Conservation (phyloP, 148 eudicot genomes). For the Nepenthes mirabilis region DNA sequence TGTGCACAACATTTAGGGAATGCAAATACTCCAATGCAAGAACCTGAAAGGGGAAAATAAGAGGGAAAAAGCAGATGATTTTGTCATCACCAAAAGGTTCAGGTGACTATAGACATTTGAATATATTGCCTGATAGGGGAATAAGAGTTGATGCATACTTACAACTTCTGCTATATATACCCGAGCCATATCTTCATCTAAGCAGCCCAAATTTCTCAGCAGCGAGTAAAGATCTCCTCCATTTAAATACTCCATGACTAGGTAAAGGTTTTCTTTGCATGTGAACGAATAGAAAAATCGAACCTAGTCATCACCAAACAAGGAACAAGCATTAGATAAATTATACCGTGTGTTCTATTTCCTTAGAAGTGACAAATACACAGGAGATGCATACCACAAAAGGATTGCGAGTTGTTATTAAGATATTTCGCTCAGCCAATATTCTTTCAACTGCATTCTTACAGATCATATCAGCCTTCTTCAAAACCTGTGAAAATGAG, state of each 20-base stretch:
- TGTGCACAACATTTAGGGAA: conserved; percentile 71
- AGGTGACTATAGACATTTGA: neutral
- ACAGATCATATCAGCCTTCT: conserved; percentile 96
- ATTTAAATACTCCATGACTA: conserved; percentile 97
- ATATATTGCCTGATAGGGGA: neutral
- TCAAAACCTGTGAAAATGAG: conserved; percentile 68
- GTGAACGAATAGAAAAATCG: conserved; percentile 98
- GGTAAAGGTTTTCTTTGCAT: conserved; percentile 90
- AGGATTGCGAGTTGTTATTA: conserved; percentile 87
- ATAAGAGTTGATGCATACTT: conserved; percentile 18
- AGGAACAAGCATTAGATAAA: conserved; percentile 15
- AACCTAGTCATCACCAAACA: conserved; percentile 52
- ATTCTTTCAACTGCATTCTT: conserved; percentile 97
- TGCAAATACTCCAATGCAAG: conserved; percentile 98
- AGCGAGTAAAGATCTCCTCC: conserved; percentile 98
- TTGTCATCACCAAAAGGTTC: neutral
- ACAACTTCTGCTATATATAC: conserved; percentile 96
- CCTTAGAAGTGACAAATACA: neutral
- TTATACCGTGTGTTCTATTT: conserved; percentile 8
- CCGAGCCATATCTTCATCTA: conserved; percentile 97
- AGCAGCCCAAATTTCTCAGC: conserved; percentile 82
- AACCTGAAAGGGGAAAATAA: conserved; percentile 42
- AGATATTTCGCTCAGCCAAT: conserved; percentile 92
- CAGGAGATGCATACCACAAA: conserved; percentile 64
- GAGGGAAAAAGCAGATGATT: conserved; percentile 6